Conservation (phyloP, 768 basidiomycete genomes). For the Chalciporus chontae region DNA sequence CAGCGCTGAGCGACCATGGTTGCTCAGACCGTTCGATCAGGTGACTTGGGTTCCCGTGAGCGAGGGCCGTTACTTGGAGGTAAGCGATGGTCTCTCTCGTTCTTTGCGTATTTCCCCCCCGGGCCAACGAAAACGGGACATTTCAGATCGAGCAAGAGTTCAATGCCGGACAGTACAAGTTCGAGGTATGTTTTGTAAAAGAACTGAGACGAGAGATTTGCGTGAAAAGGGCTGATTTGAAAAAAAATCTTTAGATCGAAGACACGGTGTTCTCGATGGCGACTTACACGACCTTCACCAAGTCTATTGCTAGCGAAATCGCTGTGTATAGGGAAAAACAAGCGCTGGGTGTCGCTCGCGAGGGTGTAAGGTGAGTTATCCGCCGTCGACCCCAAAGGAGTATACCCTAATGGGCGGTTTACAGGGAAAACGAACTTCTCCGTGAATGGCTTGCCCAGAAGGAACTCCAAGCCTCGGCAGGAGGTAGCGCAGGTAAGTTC, state of each 20-base stretch:
- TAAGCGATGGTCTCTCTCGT: conserved; percentile 14
- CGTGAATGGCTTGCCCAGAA: conserved; percentile 40
- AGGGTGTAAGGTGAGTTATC: conserved; percentile 40
- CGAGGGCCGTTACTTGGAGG: conserved; percentile 48
- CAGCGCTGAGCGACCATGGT: conserved; percentile 48
- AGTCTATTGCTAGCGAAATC: conserved; percentile 41
- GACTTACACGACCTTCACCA: conserved; percentile 42
- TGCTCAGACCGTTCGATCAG: conserved; percentile 62
- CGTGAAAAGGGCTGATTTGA: conserved; percentile 7
- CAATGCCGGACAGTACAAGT: conserved; percentile 49
- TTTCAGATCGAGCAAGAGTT: conserved; percentile 47
- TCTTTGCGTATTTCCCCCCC: no score
- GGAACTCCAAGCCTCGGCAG: conserved; percentile 5
- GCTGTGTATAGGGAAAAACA: conserved; percentile 40
- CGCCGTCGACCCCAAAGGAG: neutral
- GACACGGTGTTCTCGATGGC: conserved; percentile 50
- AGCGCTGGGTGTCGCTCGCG: conserved; percentile 30
- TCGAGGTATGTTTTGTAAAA: conserved; percentile 36
- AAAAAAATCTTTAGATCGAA: conserved; percentile 40
- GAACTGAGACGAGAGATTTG: neutral
- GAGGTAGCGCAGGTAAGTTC: conserved; percentile 3
- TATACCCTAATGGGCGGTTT: neutral
- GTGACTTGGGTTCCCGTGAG: conserved; percentile 38
- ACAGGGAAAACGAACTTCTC: conserved; percentile 44
- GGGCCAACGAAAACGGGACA: neutral